Percentiles rank a stretch among this genome's conserved stretches.
Conservation (phyloP, 2,329 filamentous ascomycete genomes). For the Fusarium caatingaense region DNA sequence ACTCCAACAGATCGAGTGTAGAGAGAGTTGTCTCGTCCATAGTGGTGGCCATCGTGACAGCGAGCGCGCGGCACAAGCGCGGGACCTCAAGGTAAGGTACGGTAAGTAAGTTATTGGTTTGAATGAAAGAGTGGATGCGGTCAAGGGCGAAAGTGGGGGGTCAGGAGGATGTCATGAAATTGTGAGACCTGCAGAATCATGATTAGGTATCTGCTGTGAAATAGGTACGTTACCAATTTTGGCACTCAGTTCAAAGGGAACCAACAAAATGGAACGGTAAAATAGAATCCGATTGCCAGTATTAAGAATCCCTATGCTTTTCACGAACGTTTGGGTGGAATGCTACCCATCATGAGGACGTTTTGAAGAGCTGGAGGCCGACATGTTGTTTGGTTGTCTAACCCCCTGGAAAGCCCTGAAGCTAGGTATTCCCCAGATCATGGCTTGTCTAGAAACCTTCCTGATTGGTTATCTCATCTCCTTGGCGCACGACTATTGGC, state of each 20-base stretch:
- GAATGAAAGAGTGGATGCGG: conserved; percentile 34
- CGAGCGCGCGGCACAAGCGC: conserved; percentile 24
- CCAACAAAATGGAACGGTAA: fast-evolving
- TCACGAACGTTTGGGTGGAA: neutral
- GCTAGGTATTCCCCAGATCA: conserved; percentile 34
- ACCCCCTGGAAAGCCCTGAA: conserved; percentile 29
- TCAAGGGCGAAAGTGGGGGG: conserved; percentile 41
- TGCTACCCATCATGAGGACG: conserved; percentile 10
- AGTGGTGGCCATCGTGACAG: conserved; percentile 49
- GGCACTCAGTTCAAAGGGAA: neutral
- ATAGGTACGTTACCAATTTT: conserved; percentile 3
- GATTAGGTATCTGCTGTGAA: conserved; percentile 9
- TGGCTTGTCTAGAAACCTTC: neutral
- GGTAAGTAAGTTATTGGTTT: conserved; percentile 20
- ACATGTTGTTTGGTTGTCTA: neutral
- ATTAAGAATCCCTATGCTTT: neutral
- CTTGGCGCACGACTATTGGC: conserved; percentile 26
- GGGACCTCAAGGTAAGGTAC: conserved; percentile 29
- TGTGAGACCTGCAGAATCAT: conserved; percentile 38
- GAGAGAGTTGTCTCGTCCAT: conserved; percentile 65
- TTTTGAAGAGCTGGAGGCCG: neutral
- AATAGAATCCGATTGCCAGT: too few relatives aligned
- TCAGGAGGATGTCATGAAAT: conserved; percentile 44
- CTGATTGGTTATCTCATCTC: conserved; percentile 18
- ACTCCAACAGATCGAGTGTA: conserved; percentile 67